Conservation (phyloP, 148 eudicot species). For the Persicaria tinctoria region DNA sequence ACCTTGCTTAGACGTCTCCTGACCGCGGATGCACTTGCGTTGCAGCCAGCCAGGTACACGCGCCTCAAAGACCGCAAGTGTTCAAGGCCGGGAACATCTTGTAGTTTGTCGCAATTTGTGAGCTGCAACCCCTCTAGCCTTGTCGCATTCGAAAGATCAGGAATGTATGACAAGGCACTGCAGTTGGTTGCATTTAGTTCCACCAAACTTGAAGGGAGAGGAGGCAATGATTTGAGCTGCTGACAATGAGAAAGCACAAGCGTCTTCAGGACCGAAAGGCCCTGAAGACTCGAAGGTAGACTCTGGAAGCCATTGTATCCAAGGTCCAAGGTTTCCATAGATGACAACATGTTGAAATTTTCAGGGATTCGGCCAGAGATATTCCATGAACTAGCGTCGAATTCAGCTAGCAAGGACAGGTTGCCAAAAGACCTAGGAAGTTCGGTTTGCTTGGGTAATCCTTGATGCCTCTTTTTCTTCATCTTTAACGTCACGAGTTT, state of each 20-base stretch:
- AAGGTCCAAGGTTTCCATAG: slow-evolving; percentile 36
- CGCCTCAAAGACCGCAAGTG: slow-evolving; percentile 42
- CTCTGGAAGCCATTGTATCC: slow-evolving; percentile 40
- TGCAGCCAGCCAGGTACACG: slow-evolving; percentile 49
- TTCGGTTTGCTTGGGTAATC: slow-evolving; percentile 7
- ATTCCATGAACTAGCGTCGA: slow-evolving; percentile 47
- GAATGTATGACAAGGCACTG: slow-evolving; percentile 28
- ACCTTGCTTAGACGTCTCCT: slow-evolving; percentile 39
- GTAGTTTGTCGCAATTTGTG: slow-evolving; percentile 39
- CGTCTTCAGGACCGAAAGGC: slow-evolving; percentile 31
- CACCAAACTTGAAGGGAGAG: slow-evolving; percentile 45
- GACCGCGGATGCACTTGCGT: slow-evolving; percentile 23
- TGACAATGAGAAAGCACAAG: slow-evolving; percentile 38
- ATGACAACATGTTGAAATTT: slow-evolving; percentile 35
- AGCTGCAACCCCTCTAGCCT: slow-evolving; percentile 40
- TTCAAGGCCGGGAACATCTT: slow-evolving; percentile 48
- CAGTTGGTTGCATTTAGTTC: slow-evolving; percentile 51
- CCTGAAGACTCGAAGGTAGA: slow-evolving; percentile 45
- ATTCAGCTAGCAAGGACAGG: slow-evolving; percentile 33
- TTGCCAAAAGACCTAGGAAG: slow-evolving; percentile 44
- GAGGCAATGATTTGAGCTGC: slow-evolving; percentile 39
- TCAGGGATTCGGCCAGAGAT: slow-evolving; percentile 36
- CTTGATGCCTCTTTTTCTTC: slow-evolving; percentile 24
- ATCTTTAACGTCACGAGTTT: slow-evolving; percentile 31
- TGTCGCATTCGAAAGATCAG: slow-evolving; percentile 40